These are phyloP conservation scores for Coniochaeta sp. DNA, from an alignment of 2,329 filamentous ascomycete genomes.

Conservation along the genomic window DNA sequence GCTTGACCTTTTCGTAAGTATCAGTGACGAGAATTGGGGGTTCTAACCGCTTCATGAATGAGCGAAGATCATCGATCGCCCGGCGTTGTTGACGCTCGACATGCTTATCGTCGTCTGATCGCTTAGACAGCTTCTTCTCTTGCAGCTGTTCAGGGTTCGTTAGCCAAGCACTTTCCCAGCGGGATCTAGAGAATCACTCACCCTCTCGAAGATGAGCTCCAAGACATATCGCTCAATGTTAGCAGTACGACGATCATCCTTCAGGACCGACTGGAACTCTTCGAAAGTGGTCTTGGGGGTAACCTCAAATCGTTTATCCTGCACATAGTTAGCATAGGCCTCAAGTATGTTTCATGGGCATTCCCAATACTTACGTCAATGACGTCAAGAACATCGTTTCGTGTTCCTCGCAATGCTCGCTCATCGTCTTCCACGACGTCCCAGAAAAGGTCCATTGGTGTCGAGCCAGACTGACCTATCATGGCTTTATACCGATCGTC, in stretches of 20 bases:
- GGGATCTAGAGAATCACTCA: conserved; percentile 28
- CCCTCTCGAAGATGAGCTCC: conserved; percentile 75
- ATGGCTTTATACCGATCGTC: conserved; percentile 80
- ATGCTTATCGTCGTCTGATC: conserved; percentile 77
- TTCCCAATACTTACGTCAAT: conserved; percentile 60
- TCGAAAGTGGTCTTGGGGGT: conserved; percentile 80
- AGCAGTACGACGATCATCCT: conserved; percentile 80
- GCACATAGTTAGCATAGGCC: conserved; percentile 8
- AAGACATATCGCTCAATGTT: conserved; percentile 76
- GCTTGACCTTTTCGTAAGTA: conserved; percentile 81
- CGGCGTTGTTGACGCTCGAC: conserved; percentile 81
- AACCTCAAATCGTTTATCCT: conserved; percentile 91
- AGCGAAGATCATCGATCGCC: conserved; percentile 76
- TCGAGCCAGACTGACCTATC: conserved; percentile 77
- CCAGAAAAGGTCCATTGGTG: conserved; percentile 90
- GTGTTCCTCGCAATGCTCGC: conserved; percentile 68
- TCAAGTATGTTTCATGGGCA: not conserved
- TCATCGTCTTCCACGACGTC: conserved; percentile 93
- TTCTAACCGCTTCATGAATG: conserved; percentile 81
- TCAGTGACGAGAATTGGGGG: conserved; percentile 73
- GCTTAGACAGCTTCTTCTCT: conserved; percentile 74
- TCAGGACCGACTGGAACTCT: conserved; percentile 78
- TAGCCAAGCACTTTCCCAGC: conserved; percentile 4
- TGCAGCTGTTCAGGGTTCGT: conserved; percentile 49
- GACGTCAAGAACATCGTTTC: conserved; percentile 81